These are phyloP conservation scores for Ophiostoma ulmi DNA, from an alignment of 2,329 filamentous ascomycete species.

Conservation along the genomic window DNA sequence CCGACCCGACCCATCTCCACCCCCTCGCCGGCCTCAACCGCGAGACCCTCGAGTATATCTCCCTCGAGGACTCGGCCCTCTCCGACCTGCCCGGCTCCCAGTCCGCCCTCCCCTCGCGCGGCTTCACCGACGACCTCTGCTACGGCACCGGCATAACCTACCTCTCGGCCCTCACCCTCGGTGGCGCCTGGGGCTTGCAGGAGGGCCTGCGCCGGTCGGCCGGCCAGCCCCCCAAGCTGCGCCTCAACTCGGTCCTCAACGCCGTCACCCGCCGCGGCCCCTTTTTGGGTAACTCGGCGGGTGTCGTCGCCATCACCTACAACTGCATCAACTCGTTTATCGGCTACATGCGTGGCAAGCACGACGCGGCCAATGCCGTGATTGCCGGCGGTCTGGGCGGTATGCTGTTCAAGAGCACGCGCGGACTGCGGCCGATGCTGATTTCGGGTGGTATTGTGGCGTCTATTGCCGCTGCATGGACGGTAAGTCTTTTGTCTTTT, in stretches of 20 bases:
- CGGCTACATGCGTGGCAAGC: conserved; percentile 73
- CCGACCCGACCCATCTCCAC: conserved; percentile 84
- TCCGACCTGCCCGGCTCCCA: conserved; percentile 80
- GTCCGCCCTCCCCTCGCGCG: conserved; percentile 86
- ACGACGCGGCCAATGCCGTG: conserved; percentile 86
- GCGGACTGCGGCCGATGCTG: conserved; percentile 84
- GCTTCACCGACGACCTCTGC: conserved; percentile 96
- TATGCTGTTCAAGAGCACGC: conserved; percentile 94
- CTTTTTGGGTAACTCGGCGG: conserved; percentile 92
- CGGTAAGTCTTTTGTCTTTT: conserved; percentile 56
- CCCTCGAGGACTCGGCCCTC: conserved; percentile 84
- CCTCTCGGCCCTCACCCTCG: conserved; percentile 74
- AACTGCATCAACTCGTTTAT: conserved; percentile 86
- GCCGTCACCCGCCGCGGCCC: conserved; percentile 87
- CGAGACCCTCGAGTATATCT: conserved; percentile 90
- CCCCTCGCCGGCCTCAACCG: conserved; percentile 89
- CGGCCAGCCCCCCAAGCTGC: conserved; percentile 76
- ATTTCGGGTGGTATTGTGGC: conserved; percentile 90
- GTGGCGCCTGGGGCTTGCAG: conserved; percentile 86
- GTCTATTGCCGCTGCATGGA: conserved; percentile 78
- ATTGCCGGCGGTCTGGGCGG: conserved; percentile 80
- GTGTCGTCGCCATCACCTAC: conserved; percentile 92
- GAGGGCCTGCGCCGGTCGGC: conserved; percentile 81
- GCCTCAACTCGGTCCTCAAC: conserved; percentile 91
- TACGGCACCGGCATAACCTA: conserved; percentile 97